Conservation (phyloP, 1,284 basidiomycete genomes). For the Tilletia caries region DNA sequence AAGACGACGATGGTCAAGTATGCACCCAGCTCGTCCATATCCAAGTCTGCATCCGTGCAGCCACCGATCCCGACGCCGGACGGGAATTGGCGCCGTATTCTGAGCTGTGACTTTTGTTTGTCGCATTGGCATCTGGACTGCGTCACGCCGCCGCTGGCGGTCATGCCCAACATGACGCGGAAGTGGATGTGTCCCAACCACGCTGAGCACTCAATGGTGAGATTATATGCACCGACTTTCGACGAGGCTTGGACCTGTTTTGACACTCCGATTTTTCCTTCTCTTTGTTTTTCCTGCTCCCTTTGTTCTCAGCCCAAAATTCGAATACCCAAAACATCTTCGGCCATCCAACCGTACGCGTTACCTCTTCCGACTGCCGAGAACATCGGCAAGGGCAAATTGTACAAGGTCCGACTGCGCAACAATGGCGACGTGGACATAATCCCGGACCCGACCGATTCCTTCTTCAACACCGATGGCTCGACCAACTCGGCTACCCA, state of each 20-base stretch:
- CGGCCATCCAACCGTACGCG: slow-evolving; percentile 26
- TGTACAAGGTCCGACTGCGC: slow-evolving; percentile 63
- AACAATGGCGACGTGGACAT: slow-evolving; percentile 94
- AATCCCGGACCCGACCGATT: slow-evolving; percentile 61
- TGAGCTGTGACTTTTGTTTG: slow-evolving; percentile 92
- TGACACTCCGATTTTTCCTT: slow-evolving; percentile 21
- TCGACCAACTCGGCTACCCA: not conserved
- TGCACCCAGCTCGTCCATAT: not conserved
- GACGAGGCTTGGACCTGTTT: too few relatives aligned
- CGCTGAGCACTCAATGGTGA: slow-evolving; percentile 67
- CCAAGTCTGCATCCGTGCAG: not conserved
- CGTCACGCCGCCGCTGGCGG: slow-evolving; percentile 79
- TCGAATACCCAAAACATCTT: slow-evolving; percentile 31
- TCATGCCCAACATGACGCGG: slow-evolving; percentile 77
- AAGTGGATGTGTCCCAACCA: slow-evolving; percentile 99
- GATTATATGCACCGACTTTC: not conserved
- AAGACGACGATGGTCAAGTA: not conserved
- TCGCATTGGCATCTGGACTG: slow-evolving; percentile 98
- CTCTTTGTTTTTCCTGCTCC: not conserved
- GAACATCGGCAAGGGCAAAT: slow-evolving; percentile 64
- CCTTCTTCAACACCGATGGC: slow-evolving; percentile 39
- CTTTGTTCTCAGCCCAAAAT: not conserved
- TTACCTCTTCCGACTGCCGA: slow-evolving; percentile 27
- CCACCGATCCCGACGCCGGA: slow-evolving; percentile 13
- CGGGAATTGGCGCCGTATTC: slow-evolving; percentile 61